phyloP scores from a whole-genome alignment of 306 rosid species.

The Astragalus membranaceus region DNA sequence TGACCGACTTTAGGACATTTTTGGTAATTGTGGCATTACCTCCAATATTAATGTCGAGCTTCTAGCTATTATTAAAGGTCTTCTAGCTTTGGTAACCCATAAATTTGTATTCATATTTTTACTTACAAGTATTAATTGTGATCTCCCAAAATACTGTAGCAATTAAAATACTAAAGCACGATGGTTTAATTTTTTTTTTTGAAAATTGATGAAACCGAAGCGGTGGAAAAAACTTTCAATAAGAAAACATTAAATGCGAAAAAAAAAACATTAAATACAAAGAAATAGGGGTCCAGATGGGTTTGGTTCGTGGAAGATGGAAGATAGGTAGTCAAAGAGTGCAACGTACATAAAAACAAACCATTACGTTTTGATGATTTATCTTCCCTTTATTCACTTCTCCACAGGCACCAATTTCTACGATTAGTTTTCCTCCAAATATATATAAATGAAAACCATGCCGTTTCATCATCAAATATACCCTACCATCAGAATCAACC shows the following conservation, averaged over 20 bases:
- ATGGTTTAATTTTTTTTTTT: background rate
- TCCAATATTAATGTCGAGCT: too few relatives aligned
- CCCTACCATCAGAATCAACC: background rate
- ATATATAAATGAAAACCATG: background rate
- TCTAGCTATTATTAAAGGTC: too few relatives aligned
- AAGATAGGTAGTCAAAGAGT: conserved; percentile 22
- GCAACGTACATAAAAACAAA: conserved; percentile 31
- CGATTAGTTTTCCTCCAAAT: background rate
- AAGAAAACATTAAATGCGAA: conserved; percentile 17
- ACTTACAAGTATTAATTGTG: too few relatives aligned
- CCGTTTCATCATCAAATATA: background rate
- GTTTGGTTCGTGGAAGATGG: conserved; percentile 30
- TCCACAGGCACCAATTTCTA: conserved; percentile 20
- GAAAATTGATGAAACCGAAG: background rate
- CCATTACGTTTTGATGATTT: conserved; percentile 1
- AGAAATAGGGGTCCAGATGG: conserved; percentile 23
- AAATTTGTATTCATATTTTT: too few relatives aligned
- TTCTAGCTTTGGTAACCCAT: too few relatives aligned
- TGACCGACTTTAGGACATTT: too few relatives aligned
- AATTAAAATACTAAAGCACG: too few relatives aligned
- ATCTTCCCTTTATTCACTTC: conserved; percentile 1
- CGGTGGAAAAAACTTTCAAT: too few relatives aligned
- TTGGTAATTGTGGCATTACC: too few relatives aligned
- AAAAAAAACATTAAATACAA: conserved; percentile 15
- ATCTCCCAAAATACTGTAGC: too few relatives aligned